Conservation (phyloP, 2,329 filamentous ascomycete species). For the Botrytis fabae region DNA sequence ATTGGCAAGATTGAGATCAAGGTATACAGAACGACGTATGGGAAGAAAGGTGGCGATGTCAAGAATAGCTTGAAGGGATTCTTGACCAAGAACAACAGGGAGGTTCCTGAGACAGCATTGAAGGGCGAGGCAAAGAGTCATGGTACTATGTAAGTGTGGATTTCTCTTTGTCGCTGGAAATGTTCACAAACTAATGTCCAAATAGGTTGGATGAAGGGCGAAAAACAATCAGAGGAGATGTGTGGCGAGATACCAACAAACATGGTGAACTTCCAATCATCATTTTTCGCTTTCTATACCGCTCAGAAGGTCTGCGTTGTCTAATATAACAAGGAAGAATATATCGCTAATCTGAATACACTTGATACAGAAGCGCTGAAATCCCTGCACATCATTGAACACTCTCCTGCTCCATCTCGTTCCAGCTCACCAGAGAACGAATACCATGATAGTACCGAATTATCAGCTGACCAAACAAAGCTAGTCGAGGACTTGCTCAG, state of each 20-base stretch:
- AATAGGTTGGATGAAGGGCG: background rate
- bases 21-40: constrained; percentile 24
- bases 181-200: background rate
- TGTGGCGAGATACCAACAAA: background rate
- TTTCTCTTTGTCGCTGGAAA: background rate
- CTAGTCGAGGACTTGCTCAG: background rate
- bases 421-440: background rate
- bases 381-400: constrained; percentile 1
- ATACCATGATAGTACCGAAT: background rate
- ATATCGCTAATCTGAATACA: background rate
- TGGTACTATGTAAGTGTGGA: constrained; percentile 26
- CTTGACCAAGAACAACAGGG: background rate
- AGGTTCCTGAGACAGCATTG: constrained; percentile 30
- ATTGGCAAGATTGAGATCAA: constrained; percentile 27
- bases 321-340: background rate
- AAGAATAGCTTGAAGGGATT: constrained; percentile 1
- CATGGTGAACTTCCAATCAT: background rate
- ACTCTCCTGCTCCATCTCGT: background rate
- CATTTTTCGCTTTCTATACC: constrained; percentile 14
- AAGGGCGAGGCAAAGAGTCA: constrained; percentile 31
- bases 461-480: background rate
- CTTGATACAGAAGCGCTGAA: background rate
- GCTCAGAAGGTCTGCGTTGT: constrained; percentile 5
- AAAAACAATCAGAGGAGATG: constrained; percentile 1
- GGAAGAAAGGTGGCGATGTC: constrained; percentile 20